These are phyloP conservation scores for Ormosia semicastrata DNA, from an alignment of 306 rosid genomes.

Conservation along the genomic window DNA sequence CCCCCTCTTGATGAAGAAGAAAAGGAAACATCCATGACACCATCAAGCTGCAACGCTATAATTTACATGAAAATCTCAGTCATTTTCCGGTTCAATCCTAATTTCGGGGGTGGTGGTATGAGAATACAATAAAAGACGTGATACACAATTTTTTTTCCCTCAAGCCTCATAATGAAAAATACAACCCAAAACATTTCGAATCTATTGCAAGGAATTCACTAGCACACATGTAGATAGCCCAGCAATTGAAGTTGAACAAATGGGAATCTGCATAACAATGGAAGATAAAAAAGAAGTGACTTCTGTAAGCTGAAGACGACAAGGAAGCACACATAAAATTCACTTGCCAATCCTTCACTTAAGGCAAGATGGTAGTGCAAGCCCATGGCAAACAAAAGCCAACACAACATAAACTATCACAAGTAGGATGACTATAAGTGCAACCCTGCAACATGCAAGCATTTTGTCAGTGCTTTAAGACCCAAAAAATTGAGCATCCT, in stretches of 20 bases:
- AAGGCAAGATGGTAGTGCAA: constrained; percentile 71
- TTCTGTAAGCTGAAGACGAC: constrained; percentile 31
- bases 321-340: constrained; percentile 31
- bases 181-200: constrained; percentile 40
- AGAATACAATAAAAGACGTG: constrained; percentile 3
- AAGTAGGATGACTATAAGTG: constrained; percentile 70
- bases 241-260: constrained; percentile 35
- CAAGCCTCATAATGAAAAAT: constrained; percentile 33
- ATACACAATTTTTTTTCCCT: constrained; percentile 12
- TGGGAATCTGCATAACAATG: constrained; percentile 31
- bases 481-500: constrained; percentile 1
- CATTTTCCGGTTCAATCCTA: constrained; percentile 25
- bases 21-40: constrained; percentile 4
- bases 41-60: constrained; percentile 17
- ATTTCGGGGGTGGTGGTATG: background rate
- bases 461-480: constrained; percentile 26
- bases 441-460: constrained; percentile 67
- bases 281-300: constrained; percentile 32
- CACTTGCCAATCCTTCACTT: constrained; percentile 38
- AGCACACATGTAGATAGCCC: constrained; percentile 40
- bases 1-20: background rate
- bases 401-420: constrained; percentile 64
- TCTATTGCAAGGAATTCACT: constrained; percentile 35
- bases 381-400: constrained; percentile 95
- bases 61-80: constrained; percentile 4